Base-by-base conservation (phyloP, 768 basidiomycete species). In the Tulasnella sp. region DNA sequence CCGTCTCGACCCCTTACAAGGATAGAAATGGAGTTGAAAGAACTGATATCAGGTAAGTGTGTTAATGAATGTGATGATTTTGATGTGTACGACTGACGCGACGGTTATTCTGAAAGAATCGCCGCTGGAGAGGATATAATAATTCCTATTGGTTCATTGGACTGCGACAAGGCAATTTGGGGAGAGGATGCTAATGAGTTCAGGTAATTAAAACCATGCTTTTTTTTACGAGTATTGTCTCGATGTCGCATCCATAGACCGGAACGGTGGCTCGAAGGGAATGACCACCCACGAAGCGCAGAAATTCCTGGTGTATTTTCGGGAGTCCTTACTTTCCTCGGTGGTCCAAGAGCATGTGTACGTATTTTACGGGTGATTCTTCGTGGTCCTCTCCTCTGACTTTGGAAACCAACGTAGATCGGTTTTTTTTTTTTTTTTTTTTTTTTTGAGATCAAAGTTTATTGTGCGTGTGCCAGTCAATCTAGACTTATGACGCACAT, bases 121-220 rank as follows among this genome's bases (percentile, higher is more conserved):
- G 75, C 58, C 67, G 81, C 81, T 69, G 82, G 82, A 19, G 86
- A 86, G 0, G 80, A 85, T 6, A 78, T 82, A 19, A 76, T 84
- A 8, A 81, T 91, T 19, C 89, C 89, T 0, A 88, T 91, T 45
- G 74, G 86, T 0, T 83, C 83, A 1, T 74, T 91, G 42, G 90
- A 92, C 78, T 83, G 86, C 6, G 84, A 85, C 11, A 84, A 85
- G 77, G 82, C 81, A 7, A 80, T 91, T 0, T 91, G 90, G 90
- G 91, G 91, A 8, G 83, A 86, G 14, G 90, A 92, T 80, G 87
- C 89, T 0, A 70, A 75, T n/a, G 86, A 89, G 69, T 91, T 91
- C 85, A 88, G 81, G 90, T 89, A 74, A n/a, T 14, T 25, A 58
- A 74, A n/a, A n/a, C n/a, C n/a, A n/a, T n/a, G n/a, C n/a, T n/a